Conservation (phyloP, 352 stramenopile species). For the Phytophthora sansomeana region DNA sequence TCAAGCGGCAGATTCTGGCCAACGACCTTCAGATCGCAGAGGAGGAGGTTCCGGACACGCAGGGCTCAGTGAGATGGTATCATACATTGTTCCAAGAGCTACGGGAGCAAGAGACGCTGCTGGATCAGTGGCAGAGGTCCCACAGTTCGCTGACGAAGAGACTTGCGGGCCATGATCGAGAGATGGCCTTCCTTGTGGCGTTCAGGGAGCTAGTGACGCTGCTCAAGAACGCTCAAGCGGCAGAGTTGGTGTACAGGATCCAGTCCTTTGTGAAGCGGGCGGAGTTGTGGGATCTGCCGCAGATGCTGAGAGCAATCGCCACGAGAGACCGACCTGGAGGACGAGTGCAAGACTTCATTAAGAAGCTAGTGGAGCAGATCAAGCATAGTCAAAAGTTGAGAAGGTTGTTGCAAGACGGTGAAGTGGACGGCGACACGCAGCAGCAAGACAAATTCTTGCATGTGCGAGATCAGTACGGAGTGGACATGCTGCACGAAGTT, state of each 20-base stretch:
- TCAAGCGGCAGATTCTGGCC: conserved; percentile 54
- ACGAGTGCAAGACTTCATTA: conserved; percentile 71
- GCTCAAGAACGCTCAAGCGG: conserved; percentile 66
- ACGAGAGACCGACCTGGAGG: conserved; percentile 57
- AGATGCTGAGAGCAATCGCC: conserved; percentile 52
- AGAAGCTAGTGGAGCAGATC: conserved; percentile 67
- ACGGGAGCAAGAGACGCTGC: conserved; percentile 37
- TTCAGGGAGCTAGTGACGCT: conserved; percentile 68
- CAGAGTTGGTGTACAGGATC: conserved; percentile 82
- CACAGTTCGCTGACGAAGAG: conserved; percentile 42
- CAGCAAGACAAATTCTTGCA: conserved; percentile 36
- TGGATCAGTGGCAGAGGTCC: conserved; percentile 56
- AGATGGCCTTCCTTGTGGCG: conserved; percentile 66
- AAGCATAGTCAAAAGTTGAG: conserved; percentile 46
- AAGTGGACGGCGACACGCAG: conserved; percentile 1
- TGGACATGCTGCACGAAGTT: conserved; percentile 67
- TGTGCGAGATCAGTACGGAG: conserved; percentile 45
- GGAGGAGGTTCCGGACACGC: background rate
- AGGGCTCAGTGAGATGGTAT: conserved; percentile 13
- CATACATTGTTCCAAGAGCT: conserved; percentile 62
- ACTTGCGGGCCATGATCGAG: conserved; percentile 49
- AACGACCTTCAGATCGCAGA: conserved; percentile 40
- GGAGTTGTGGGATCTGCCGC: conserved; percentile 59
- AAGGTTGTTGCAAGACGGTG: conserved; percentile 36
- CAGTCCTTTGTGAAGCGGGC: conserved; percentile 78